Conservation (phyloP, 1,139 yeast genomes). For the Blastobotrys malaysiensis region DNA sequence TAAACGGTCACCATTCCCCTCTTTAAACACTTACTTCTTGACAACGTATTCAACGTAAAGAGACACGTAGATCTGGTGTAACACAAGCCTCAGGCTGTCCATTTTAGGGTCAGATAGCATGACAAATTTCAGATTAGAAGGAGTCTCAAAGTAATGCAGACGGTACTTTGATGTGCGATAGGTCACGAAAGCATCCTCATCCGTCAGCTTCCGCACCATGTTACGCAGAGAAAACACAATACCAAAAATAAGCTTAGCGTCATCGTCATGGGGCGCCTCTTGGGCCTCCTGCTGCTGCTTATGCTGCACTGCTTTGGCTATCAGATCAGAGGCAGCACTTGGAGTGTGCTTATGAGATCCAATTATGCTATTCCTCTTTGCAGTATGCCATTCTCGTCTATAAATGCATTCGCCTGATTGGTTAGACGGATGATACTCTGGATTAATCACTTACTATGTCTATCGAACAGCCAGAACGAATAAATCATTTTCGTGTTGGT, state of each 20-base stretch:
- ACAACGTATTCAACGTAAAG: constrained; percentile 66
- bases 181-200: constrained; percentile 52
- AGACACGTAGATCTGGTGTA: constrained; percentile 63
- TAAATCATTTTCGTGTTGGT: constrained; percentile 46
- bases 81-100: constrained; percentile 53
- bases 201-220: constrained; percentile 59
- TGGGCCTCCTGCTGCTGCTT: constrained; percentile 11
- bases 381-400: constrained; percentile 30
- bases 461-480: constrained; percentile 83
- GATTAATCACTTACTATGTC: constrained; percentile 57
- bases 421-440: constrained; percentile 13
- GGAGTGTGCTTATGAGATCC: constrained; percentile 10
- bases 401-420: constrained; percentile 30
- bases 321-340: constrained; percentile 9
- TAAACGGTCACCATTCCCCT: too few species aligned
- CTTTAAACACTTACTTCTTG: constrained; percentile 48
- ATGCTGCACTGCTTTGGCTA: constrained; percentile 12
- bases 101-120: constrained; percentile 63
- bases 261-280: constrained; percentile 34
- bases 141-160: constrained; percentile 74
- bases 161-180: constrained; percentile 70
- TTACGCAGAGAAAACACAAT: constrained; percentile 73
- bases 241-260: constrained; percentile 84
- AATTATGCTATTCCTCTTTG: constrained; percentile 2
- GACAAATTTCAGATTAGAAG: constrained; percentile 71